Evolutionary conservation across 306 rosid genomes (phyloP).

Genomic region (Cucumis hystrix): DNA sequence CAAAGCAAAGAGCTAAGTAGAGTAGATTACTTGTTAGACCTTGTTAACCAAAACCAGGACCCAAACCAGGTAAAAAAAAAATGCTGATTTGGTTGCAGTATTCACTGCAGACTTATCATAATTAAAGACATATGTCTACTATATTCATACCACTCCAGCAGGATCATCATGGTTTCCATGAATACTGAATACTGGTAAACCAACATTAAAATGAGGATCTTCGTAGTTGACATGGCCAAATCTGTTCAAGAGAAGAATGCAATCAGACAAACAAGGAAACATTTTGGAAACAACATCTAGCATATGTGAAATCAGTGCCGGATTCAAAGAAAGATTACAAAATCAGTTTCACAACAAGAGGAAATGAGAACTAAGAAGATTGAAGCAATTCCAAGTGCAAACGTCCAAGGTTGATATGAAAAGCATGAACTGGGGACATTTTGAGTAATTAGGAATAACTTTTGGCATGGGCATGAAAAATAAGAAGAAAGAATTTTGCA

Average conservation of each 20-base stretch:
- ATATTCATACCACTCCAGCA: conserved; percentile 85
- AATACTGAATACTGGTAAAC: conserved; percentile 92
- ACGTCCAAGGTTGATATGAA: neutral
- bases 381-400: neutral
- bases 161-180: conserved; percentile 99
- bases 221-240: conserved; percentile 97
- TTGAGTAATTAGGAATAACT: neutral
- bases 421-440: neutral
- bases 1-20: neutral
- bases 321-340: neutral
- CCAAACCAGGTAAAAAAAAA: neutral
- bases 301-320: neutral
- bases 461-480: neutral
- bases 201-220: conserved; percentile 94
- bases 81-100: neutral
- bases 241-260: conserved; percentile 24
- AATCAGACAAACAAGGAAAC: neutral
- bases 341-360: neutral
- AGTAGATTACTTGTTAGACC: neutral
- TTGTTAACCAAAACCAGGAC: neutral
- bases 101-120: neutral
- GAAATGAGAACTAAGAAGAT: neutral
- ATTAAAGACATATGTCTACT: neutral
- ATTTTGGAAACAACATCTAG: neutral
- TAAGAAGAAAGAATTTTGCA: neutral